A percentile compares a stretch with the other conserved stretches of the same genome.
Conservation (phyloP, 2,329 filamentous ascomycete species). For the Plenodomus biglobosus region DNA sequence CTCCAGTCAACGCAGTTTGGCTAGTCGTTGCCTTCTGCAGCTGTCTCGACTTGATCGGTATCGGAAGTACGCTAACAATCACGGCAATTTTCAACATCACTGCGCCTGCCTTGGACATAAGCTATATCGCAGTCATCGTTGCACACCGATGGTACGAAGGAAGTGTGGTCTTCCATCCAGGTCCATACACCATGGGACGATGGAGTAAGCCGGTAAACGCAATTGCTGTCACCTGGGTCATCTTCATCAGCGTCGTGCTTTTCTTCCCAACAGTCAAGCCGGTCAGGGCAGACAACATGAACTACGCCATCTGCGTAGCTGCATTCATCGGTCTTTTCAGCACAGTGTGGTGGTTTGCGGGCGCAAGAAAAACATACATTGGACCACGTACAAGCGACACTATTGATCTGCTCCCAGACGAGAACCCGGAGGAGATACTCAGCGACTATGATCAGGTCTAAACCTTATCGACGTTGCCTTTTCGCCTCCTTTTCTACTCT, state of each 20-base stretch:
- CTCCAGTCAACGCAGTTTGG: conserved; percentile 65
- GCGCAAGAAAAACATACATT: conserved; percentile 54
- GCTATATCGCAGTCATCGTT: conserved; percentile 63
- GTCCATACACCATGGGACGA: conserved; percentile 59
- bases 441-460: conserved; percentile 38
- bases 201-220: conserved; percentile 59
- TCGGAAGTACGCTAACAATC: conserved; percentile 55
- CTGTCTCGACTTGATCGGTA: conserved; percentile 55
- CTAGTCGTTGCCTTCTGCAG: conserved; percentile 62
- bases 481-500: background rate
- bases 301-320: conserved; percentile 52
- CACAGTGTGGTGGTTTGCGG: conserved; percentile 49
- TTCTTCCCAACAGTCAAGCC: conserved; percentile 53
- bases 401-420: conserved; percentile 46
- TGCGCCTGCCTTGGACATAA: conserved; percentile 53
- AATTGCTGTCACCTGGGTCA: conserved; percentile 61
- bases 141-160: conserved; percentile 58
- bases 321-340: conserved; percentile 54
- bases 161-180: conserved; percentile 57
- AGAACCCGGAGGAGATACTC: conserved; percentile 45
- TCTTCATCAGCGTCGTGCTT: conserved; percentile 64
- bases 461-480: too few relatives aligned
- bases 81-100: conserved; percentile 53
- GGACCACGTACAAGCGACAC: conserved; percentile 61
- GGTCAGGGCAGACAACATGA: conserved; percentile 51